These are phyloP conservation scores for Colletotrichum chlorophyti DNA, from an alignment of 2,329 filamentous ascomycete species.

Conservation along the genomic window DNA sequence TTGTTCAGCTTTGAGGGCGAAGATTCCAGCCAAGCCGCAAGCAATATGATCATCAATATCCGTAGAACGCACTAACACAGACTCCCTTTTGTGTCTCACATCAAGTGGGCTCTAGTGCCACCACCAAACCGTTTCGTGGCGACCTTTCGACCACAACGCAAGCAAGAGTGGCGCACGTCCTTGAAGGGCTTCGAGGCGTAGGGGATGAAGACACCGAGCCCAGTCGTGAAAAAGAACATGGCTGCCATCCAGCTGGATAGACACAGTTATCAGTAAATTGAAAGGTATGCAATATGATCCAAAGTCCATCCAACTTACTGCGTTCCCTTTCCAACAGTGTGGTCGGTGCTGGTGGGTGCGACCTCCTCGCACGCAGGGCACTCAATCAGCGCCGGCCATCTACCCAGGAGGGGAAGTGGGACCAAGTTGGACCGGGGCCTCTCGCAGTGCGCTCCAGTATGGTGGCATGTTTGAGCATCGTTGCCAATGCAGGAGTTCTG, in stretches of 20 bases:
- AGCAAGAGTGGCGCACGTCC: slow-evolving; percentile 21
- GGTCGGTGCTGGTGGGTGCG: slow-evolving; percentile 6
- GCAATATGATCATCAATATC: too few species aligned
- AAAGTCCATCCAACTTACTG: slow-evolving; percentile 1
- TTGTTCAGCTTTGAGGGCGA: too few species aligned
- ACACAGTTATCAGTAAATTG: background rate
- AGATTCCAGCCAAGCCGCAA: too few species aligned
- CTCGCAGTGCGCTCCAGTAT: background rate
- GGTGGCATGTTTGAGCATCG: background rate
- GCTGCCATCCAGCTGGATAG: slow-evolving; percentile 24
- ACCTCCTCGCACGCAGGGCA: slow-evolving; percentile 22
- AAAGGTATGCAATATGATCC: background rate
- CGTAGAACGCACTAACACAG: too few species aligned
- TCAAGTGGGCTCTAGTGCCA: slow-evolving; percentile 16
- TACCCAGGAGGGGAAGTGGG: slow-evolving; percentile 12
- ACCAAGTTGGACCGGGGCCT: slow-evolving; percentile 14
- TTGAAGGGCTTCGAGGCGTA: slow-evolving; percentile 24
- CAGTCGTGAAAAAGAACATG: slow-evolving; percentile 27
- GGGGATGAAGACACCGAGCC: slow-evolving; percentile 18
- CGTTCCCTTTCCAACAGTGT: slow-evolving; percentile 23
- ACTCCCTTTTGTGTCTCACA: too few species aligned
- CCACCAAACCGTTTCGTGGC: slow-evolving; percentile 22
- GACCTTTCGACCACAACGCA: slow-evolving; percentile 19
- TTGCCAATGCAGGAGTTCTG: background rate
- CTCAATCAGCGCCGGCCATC: slow-evolving; percentile 22